Base-by-base conservation (phyloP, 2,329 filamentous ascomycete species). In the Trichocomaceae sp. region DNA sequence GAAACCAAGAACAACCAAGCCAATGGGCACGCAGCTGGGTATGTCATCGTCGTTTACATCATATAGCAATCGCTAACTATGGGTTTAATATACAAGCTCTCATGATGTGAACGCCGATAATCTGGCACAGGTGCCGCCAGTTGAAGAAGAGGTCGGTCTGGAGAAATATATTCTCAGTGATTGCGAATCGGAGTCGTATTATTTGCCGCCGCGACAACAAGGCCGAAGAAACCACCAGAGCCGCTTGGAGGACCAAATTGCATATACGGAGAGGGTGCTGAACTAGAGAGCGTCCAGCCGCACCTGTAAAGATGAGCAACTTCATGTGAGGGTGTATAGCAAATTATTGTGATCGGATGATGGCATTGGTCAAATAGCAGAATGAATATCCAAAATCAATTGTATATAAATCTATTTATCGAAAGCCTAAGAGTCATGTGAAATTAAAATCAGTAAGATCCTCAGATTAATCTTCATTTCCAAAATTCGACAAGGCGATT, bases 401-500 rank as follows among this genome's bases (percentile, higher is more conserved):
- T 42, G 17, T 42, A 22, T 42, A 42, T 20, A n/a, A n/a, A 42
- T 42, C 39, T 42, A 20, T 42, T 20, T 42, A 42, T 20, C 10
- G 17, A 42, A 13, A 9, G 22, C 17, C 7, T 20, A 20, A 15
- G 17, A 42, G 39, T 12, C 39, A 22, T n/a, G 39, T 17, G 12
- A 35, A 42, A 23, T 5, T 22, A 17, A 33, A 26, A 52, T 20
- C n/a, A 15, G 17, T 29, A 33, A 29, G 37, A 5, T 35, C 17
- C 33, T 20, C 42, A 33, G 20, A 44, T 44, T 26, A 29, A 33
- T n/a, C 9, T 35, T 51, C 41, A 56, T 44, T 46, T 62, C 73
- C 73, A 75, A 63, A 75, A 72, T 15, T 72, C 69, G 49, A 67
- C 63, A 39, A 83, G 75, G n/a, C 71, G 68, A n/a, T 75, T 67